A percentile compares a stretch with the other conserved stretches of the same genome.
Evolutionary conservation across 2,329 filamentous ascomycete genomes (phyloP).

Genomic region (Colletotrichum sp.): DNA sequence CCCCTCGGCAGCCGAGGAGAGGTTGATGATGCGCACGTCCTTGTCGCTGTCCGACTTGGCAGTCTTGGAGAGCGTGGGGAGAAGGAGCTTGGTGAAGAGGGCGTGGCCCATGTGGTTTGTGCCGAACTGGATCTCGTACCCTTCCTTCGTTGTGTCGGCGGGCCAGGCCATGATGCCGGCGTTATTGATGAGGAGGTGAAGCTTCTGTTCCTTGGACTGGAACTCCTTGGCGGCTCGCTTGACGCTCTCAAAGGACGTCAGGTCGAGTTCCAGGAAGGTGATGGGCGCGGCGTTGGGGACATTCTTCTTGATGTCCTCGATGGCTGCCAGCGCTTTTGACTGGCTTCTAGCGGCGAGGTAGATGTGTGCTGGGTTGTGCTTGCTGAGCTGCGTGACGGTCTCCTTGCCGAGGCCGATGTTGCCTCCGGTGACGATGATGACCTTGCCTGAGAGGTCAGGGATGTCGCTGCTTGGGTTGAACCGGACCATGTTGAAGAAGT

Average conservation of each 20-base stretch:
- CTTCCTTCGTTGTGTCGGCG: conserved; percentile 42
- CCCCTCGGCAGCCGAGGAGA: conserved; percentile 18
- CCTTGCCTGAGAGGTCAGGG: conserved; percentile 27
- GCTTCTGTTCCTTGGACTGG: conserved; percentile 30
- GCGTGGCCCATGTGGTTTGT: conserved; percentile 57
- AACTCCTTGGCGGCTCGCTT: conserved; percentile 44
- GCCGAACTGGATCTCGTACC: conserved; percentile 55
- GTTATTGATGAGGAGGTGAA: conserved; percentile 53
- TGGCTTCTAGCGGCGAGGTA: conserved; percentile 15
- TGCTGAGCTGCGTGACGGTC: conserved; percentile 16
- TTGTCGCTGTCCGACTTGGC: conserved; percentile 14
- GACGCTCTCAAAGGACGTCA: conserved; percentile 48
- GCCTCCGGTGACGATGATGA: conserved; percentile 32
- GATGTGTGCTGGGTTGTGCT: conserved; percentile 18
- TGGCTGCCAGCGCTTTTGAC: conserved; percentile 37
- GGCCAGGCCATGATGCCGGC: conserved; percentile 48
- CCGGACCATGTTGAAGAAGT: not conserved
- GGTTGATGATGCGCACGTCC: conserved; percentile 21
- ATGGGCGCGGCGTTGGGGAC: conserved; percentile 23
- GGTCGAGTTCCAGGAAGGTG: conserved; percentile 46
- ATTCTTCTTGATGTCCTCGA: conserved; percentile 37
- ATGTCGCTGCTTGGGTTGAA: conserved; percentile 15
- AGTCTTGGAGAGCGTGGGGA: conserved; percentile 33
- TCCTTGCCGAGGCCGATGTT: conserved; percentile 30
- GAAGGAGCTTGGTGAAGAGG: conserved; percentile 43